Base-by-base conservation (phyloP, 2,329 filamentous ascomycete species). In the Colletotrichum spinosum region DNA sequence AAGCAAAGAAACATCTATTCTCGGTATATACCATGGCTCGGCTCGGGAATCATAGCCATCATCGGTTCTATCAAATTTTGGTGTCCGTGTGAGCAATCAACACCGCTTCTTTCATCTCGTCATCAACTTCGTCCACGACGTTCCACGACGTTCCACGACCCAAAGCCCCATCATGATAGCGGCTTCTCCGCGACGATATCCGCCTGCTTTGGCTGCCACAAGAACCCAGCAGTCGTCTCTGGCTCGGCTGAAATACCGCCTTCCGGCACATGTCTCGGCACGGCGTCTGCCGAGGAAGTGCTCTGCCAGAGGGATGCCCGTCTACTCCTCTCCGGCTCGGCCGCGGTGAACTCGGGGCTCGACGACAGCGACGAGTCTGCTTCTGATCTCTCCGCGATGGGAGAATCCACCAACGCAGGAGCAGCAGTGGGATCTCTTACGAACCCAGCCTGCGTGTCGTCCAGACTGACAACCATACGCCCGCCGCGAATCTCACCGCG, bases 401-500 rank as follows among this genome's bases (percentile, higher is more conserved):
- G 57, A 7, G 58, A 53, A 25, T 65, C 62, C 11, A 65, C 46
- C 42, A 56, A 15, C 10, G 52, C 45, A 12, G 52, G 52, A 12
- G 58, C n/a, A 3, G 59, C 62, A 15, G 17, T 62, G 8, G 52
- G 35, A 8, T 65, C 58, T 33, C 62, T 62, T 4, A 33, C 42
- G 2, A 53, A 55, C 1, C 33, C 52, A 8, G 15, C 10, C 4
- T 48, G n/a, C 13, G 25, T 33, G 45, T 6, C 41, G 10, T 52
- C 17, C 1, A 65, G 58, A 17, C 62, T 65, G 11, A 92, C 87
- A n/a, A 93, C 88, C 49, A 93, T 79, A 50, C 90, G 85, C 11
- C 89, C 90, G 1, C 91, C 91, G 54, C 88, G 88, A 9, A 92
- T 86, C 59, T 87, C 86, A 0, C 91, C 89, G 64, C 82, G 83